Evolutionary conservation across 78 protist species (phyloP).

Genomic region (Dictyostelium citrinum): DNA sequence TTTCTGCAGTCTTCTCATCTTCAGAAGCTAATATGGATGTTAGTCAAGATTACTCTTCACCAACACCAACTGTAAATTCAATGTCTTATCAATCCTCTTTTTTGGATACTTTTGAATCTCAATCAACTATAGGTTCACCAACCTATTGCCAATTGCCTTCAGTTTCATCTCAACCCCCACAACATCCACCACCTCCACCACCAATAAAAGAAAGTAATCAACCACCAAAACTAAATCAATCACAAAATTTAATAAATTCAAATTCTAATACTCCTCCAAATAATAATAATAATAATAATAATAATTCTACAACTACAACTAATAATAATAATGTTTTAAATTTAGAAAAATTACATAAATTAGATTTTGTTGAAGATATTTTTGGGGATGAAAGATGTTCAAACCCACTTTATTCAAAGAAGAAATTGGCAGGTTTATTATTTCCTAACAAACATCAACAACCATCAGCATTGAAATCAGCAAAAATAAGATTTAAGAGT

Average conservation of each 20-base stretch:
- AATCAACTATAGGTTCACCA: neutral
- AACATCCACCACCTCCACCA: neutral
- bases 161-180: neutral
- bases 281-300: neutral
- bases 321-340: neutral
- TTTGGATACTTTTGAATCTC: neutral
- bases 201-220: neutral
- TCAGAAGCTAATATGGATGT: neutral
- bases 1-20: neutral
- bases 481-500: neutral
- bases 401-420: neutral
- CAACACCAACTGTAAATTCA: neutral
- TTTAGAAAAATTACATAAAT: constrained; percentile 17
- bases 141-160: neutral
- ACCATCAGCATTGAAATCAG: neutral
- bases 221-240: neutral
- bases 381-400: constrained; percentile 9
- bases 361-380: constrained; percentile 54
- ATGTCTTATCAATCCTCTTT: neutral
- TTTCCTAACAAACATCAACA: neutral
- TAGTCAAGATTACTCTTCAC: neutral
- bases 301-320: neutral
- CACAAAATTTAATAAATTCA: neutral
- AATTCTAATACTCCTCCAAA: neutral
- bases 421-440: neutral